Percentiles rank a stretch among this genome's conserved stretches.
Evolutionary conservation across 2,329 filamentous ascomycete genomes (phyloP).

Genomic region (Alternaria rosae): DNA sequence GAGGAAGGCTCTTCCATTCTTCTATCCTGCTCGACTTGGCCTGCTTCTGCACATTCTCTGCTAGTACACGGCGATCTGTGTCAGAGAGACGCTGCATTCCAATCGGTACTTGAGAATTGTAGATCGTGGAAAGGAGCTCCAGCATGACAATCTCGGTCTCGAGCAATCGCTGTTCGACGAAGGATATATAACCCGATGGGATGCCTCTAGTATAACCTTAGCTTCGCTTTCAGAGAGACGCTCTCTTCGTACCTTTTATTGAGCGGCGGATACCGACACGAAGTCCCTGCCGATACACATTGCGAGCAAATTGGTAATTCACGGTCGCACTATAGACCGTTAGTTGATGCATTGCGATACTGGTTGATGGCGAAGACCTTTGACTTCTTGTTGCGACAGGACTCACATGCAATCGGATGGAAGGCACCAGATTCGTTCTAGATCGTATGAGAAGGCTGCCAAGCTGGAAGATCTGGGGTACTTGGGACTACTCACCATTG

Average conservation of each 20-base stretch:
- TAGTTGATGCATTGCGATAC: not conserved
- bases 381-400: slow-evolving; percentile 36
- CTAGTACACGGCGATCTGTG: slow-evolving; percentile 10
- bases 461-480: slow-evolving; percentile 10
- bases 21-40: slow-evolving; percentile 29
- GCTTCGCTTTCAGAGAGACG: not conserved
- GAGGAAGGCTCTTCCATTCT: slow-evolving; percentile 29
- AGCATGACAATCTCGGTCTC: slow-evolving; percentile 31
- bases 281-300: slow-evolving; percentile 14
- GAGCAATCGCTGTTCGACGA: slow-evolving; percentile 30
- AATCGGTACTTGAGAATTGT: slow-evolving; percentile 17
- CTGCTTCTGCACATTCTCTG: slow-evolving; percentile 21
- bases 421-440: slow-evolving; percentile 9
- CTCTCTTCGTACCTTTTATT: slow-evolving; percentile 26
- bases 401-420: slow-evolving; percentile 35
- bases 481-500: slow-evolving; percentile 18
- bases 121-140: slow-evolving; percentile 26
- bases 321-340: slow-evolving; percentile 25
- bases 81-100: slow-evolving; percentile 14
- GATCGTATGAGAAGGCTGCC: slow-evolving; percentile 1
- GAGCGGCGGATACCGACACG: slow-evolving; percentile 27
- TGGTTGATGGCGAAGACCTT: slow-evolving; percentile 19
- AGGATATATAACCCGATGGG: slow-evolving; percentile 32
- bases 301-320: slow-evolving; percentile 31
- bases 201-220: slow-evolving; percentile 24